Evolutionary conservation across 2,329 filamentous ascomycete species (phyloP), one percentile per base, ranked within the genome.

Genomic region (Diplodia corticola): DNA sequence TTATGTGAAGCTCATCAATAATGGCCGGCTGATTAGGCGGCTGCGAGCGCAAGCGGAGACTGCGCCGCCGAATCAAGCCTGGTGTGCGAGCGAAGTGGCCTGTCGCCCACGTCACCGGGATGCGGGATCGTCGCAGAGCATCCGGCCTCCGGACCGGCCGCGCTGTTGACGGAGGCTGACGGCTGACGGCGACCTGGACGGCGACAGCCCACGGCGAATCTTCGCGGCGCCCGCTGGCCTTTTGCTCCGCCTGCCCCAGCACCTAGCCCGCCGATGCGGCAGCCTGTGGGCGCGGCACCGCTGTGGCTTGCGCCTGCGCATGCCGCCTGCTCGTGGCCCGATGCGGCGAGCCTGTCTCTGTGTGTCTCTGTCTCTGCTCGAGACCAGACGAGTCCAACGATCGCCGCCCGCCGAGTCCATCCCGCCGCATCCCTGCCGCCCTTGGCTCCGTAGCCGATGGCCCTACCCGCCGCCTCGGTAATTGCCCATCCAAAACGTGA

Each of bases 1-100:
- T 49, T 60, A 30, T 46, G 57, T 49, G 57, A 61, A 61, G 57
- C 40, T 49, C 57, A n/a, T n/a, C n/a, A n/a, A n/a, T n/a, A 61
- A 48, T 49, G 44, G 55, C 37, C 24, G 55, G 22, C 5, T 17
- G 35, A 30, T n/a, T 40, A 24, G 37, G 55, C 44, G 54, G 22
- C 26, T 30, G 55, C 55, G 55, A 60, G 57, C 57, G 57, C 57
- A 61, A 61, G 57, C 57, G 57, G 57, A 49, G 57, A 28, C 28
- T 35, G 57, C 9, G 17, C 24, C 44, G 44, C 57, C 57, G 57
- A 61, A 61, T 61, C 57, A 5, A 28, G 57, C 40, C 57, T 61
- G 57, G 57, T 35, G 44, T n/a, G 44, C 57, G 49, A 44, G 40
- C 28, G 6, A 40, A 61, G 57, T 61, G 57, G 57, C 44, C 44